phyloP scores from a whole-genome alignment of 2,329 filamentous ascomycete species.

The Phialophora verrucosa region DNA sequence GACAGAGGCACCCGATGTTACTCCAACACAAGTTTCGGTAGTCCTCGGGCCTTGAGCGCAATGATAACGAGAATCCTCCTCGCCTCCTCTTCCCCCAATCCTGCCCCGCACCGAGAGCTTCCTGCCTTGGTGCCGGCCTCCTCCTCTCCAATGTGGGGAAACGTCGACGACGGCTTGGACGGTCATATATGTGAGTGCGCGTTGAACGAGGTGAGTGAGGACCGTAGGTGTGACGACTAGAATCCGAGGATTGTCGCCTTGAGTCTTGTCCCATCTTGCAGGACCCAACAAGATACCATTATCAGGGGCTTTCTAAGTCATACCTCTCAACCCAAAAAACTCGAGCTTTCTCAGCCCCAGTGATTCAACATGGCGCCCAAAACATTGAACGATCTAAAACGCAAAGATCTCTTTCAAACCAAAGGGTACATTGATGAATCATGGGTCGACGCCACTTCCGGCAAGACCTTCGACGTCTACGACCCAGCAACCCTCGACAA shows the following conservation, averaged over 20 bases:
- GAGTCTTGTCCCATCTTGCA: background rate
- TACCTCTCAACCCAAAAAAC: background rate
- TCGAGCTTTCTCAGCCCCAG: background rate
- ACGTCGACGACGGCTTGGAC: background rate
- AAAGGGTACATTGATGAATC: constrained; percentile 40
- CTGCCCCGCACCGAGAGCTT: constrained; percentile 5
- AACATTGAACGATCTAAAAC: constrained; percentile 36
- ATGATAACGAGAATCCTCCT: background rate
- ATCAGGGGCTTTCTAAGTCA: background rate
- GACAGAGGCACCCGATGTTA: background rate
- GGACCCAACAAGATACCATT: background rate
- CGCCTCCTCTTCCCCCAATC: constrained; percentile 6
- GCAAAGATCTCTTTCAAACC: constrained; percentile 40
- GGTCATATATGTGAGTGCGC: background rate
- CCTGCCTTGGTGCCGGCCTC: background rate
- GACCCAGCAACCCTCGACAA: constrained; percentile 82
- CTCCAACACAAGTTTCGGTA: background rate
- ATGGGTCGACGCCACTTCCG: constrained; percentile 83
- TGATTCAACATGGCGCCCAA: constrained; percentile 27
- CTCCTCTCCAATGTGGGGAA: constrained; percentile 20
- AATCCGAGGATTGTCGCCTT: background rate
- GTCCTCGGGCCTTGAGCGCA: constrained; percentile 10
- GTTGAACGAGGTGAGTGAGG: background rate
- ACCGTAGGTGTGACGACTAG: background rate
- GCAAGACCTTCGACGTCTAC: constrained; percentile 84